Evolutionary conservation across 2,329 filamentous ascomycete genomes (phyloP).

Genomic region (Pezicula rhizophila): DNA sequence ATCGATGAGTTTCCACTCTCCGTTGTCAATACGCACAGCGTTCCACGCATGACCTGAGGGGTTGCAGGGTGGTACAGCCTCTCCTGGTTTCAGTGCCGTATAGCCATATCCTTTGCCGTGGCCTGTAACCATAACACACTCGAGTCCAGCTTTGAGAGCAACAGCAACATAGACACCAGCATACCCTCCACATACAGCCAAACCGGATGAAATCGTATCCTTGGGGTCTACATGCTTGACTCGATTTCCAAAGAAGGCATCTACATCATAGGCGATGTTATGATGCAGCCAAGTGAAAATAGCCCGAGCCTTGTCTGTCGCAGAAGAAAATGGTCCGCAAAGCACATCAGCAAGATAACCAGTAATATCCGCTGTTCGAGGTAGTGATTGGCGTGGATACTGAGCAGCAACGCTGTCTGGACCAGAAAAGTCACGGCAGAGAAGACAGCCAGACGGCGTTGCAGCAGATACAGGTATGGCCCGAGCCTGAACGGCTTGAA

Average conservation of each 20-base stretch:
- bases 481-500: conserved; percentile 34
- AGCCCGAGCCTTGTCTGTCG: conserved; percentile 84
- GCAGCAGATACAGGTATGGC: conserved; percentile 12
- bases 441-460: conserved; percentile 53
- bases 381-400: conserved; percentile 68
- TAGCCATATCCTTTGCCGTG: conserved; percentile 86
- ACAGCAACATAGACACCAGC: conserved; percentile 76
- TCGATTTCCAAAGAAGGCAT: conserved; percentile 68
- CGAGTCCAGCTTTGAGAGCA: conserved; percentile 71
- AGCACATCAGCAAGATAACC: conserved; percentile 72
- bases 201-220: conserved; percentile 67
- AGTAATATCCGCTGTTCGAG: conserved; percentile 52
- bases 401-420: conserved; percentile 73
- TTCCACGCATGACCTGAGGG: conserved; percentile 82
- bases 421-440: conserved; percentile 81
- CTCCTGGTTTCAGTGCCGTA: conserved; percentile 52
- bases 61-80: conserved; percentile 57
- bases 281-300: conserved; percentile 96
- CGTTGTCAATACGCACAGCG: conserved; percentile 78
- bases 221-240: conserved; percentile 63
- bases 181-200: conserved; percentile 89
- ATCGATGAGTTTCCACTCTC: conserved; percentile 87
- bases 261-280: conserved; percentile 81
- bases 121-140: conserved; percentile 67
- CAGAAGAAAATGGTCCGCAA: conserved; percentile 71